Conservation (phyloP, 352 stramenopile genomes). For the Pythium aphanidermatum region DNA sequence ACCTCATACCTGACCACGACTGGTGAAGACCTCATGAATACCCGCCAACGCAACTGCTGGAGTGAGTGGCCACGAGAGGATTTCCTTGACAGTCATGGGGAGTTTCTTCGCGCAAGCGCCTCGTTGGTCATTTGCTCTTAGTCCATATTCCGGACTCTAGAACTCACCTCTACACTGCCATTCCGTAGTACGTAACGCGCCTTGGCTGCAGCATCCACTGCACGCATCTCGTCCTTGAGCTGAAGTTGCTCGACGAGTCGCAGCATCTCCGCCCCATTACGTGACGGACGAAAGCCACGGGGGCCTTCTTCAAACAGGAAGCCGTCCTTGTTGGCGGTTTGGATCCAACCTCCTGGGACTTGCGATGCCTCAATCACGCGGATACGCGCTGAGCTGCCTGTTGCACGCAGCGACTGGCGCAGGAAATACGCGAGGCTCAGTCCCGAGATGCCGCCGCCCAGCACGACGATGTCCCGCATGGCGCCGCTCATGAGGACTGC, state of each 20-base stretch:
- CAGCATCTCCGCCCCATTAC: slow-evolving; percentile 82
- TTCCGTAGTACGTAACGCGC: slow-evolving; percentile 72
- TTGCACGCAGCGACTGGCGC: slow-evolving; percentile 34
- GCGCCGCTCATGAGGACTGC: slow-evolving; percentile 3
- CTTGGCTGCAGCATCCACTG: slow-evolving; percentile 51
- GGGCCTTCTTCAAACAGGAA: slow-evolving; percentile 84
- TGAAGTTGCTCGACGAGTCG: slow-evolving; percentile 73
- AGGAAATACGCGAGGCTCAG: slow-evolving; percentile 75
- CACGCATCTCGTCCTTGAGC: slow-evolving; percentile 57
- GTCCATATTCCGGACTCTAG: too few relatives aligned
- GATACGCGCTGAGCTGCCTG: slow-evolving; percentile 29
- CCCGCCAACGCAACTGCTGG: slow-evolving; percentile 45
- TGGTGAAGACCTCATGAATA: slow-evolving; percentile 57
- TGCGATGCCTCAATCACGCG: slow-evolving; percentile 62
- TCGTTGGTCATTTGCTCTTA: too few relatives aligned
- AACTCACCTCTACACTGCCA: slow-evolving; percentile 54
- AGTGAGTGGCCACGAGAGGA: slow-evolving; percentile 60
- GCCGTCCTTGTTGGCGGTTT: slow-evolving; percentile 40
- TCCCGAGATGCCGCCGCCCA: slow-evolving; percentile 77
- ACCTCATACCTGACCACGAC: slow-evolving; percentile 18
- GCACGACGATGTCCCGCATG: slow-evolving; percentile 61
- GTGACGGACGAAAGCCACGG: slow-evolving; percentile 76
- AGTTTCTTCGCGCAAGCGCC: slow-evolving; percentile 56
- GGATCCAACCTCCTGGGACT: slow-evolving; percentile 60
- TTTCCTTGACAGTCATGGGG: slow-evolving; percentile 42